Evolutionary conservation across 2,329 filamentous ascomycete species (phyloP).

Genomic region (Magnaporthiopsis rhizophila): DNA sequence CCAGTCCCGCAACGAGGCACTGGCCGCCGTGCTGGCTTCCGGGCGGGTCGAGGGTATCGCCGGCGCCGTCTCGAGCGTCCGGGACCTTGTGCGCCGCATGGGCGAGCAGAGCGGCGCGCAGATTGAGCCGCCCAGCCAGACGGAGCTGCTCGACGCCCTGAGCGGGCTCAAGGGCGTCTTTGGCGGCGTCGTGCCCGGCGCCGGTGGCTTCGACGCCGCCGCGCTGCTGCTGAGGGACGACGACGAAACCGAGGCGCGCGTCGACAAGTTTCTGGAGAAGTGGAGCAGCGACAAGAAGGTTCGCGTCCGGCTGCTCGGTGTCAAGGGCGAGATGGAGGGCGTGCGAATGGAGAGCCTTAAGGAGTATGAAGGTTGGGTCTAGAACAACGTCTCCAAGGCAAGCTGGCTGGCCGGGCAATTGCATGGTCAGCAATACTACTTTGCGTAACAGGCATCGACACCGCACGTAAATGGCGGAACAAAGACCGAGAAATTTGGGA

Average conservation of each 20-base stretch:
- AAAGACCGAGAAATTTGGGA: neutral
- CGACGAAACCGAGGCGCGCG: conserved; percentile 47
- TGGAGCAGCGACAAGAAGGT: conserved; percentile 57
- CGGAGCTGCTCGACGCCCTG: conserved; percentile 71
- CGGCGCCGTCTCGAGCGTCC: conserved; percentile 41
- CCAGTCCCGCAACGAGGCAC: conserved; percentile 63
- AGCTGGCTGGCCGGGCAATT: neutral
- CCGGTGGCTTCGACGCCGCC: conserved; percentile 88
- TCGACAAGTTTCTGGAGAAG: conserved; percentile 54
- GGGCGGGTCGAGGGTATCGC: conserved; percentile 37
- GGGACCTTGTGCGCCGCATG: conserved; percentile 67
- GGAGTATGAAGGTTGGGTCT: conserved; percentile 4
- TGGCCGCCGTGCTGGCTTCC: conserved; percentile 52
- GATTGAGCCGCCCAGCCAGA: conserved; percentile 84
- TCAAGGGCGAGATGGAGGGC: conserved; percentile 68
- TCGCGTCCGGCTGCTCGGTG: conserved; percentile 59
- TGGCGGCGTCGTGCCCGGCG: conserved; percentile 87
- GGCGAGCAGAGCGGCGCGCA: conserved; percentile 66
- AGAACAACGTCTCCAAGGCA: neutral
- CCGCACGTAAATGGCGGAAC: too few species aligned
- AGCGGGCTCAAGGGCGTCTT: conserved; percentile 70
- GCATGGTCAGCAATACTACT: neutral
- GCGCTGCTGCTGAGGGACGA: conserved; percentile 72
- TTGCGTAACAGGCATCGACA: too few species aligned
- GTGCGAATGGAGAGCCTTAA: conserved; percentile 33